Conservation (phyloP, 2,329 filamentous ascomycete genomes). For the Dactylellina leptospora region DNA sequence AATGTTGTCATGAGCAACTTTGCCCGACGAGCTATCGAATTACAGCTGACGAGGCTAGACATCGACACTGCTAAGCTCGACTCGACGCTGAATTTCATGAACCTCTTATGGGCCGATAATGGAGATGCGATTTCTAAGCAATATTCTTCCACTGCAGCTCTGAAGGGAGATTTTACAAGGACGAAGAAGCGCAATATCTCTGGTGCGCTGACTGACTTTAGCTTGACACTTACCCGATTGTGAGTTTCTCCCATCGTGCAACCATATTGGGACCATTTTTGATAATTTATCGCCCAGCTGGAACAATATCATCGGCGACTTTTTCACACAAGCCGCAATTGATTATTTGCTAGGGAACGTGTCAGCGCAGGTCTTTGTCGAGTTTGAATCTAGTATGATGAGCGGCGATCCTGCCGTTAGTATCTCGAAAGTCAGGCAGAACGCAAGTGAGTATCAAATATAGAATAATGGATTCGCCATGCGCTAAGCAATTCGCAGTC, state of each 20-base stretch:
- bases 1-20: slow-evolving; percentile 96
- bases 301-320: slow-evolving; percentile 94
- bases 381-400: slow-evolving; percentile 94
- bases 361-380: slow-evolving; percentile 83
- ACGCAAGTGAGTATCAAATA: slow-evolving; percentile 67
- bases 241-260: slow-evolving; percentile 61
- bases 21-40: slow-evolving; percentile 80
- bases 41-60: slow-evolving; percentile 78
- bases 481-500: slow-evolving; percentile 60
- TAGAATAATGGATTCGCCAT: background rate
- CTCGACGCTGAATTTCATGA: slow-evolving; percentile 84
- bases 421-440: slow-evolving; percentile 81
- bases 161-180: slow-evolving; percentile 96
- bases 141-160: slow-evolving; percentile 91
- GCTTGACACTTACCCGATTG: slow-evolving; percentile 81
- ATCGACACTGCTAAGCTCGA: slow-evolving; percentile 80
- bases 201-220: slow-evolving; percentile 89
- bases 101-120: slow-evolving; percentile 96
- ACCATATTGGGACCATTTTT: background rate
- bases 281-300: slow-evolving; percentile 64
- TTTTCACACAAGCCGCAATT: slow-evolving; percentile 93
- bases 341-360: slow-evolving; percentile 93
- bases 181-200: slow-evolving; percentile 89
- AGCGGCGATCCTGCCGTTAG: slow-evolving; percentile 90
- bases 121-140: slow-evolving; percentile 95